A percentile compares a stretch with the other conserved stretches of the same genome.
phyloP scores from a whole-genome alignment of 495 filamentous ascomycete genomes.

The Hyaloscypha finlandica region DNA sequence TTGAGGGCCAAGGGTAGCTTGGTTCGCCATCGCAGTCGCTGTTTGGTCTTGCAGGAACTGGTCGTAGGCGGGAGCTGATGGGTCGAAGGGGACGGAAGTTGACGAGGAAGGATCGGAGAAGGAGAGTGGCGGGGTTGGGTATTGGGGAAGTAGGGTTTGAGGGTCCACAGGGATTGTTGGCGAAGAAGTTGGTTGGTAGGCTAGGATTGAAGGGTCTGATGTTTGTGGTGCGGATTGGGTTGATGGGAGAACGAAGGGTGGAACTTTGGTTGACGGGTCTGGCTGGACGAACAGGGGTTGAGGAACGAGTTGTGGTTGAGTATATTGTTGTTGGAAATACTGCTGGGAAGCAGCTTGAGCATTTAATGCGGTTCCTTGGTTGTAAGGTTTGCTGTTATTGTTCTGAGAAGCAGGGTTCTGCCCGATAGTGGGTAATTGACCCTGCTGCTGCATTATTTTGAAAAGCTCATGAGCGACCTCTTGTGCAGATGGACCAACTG shows the following conservation, averaged over 20 bases:
- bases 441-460: background rate
- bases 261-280: background rate
- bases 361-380: background rate
- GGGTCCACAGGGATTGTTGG: background rate
- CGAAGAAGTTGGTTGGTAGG: background rate
- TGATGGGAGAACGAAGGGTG: background rate
- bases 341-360: background rate
- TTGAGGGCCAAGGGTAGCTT: conserved; percentile 2
- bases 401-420: background rate
- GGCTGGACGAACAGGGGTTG: background rate
- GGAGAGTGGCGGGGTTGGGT: background rate
- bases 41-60: conserved; percentile 11
- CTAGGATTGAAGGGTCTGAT: background rate
- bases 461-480: background rate
- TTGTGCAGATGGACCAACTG: background rate
- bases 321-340: background rate
- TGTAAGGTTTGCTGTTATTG: background rate
- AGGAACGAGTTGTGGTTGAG: background rate
- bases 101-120: background rate
- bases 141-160: background rate
- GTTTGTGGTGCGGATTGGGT: background rate
- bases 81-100: background rate
- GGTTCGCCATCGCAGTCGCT: conserved; percentile 1
- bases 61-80: conserved; percentile 2
- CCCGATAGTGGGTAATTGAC: background rate